Conservation (phyloP, 2,329 filamentous ascomycete genomes). For the Dactylella cylindrospora region DNA sequence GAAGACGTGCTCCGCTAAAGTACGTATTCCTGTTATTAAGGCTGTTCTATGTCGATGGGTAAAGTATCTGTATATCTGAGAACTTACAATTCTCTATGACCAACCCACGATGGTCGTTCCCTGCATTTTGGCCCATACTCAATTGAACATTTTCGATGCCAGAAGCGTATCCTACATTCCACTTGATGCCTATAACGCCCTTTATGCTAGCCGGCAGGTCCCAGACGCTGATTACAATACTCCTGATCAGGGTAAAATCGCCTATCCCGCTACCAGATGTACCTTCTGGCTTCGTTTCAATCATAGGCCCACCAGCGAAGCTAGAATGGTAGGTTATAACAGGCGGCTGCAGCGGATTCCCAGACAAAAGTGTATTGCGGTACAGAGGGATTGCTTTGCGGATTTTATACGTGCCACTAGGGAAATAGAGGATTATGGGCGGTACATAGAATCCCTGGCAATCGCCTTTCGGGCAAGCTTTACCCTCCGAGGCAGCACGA, state of each 20-base stretch:
- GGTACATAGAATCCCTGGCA: slow-evolving; percentile 21
- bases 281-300: slow-evolving; percentile 10
- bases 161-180: slow-evolving; percentile 12
- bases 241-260: slow-evolving; percentile 1
- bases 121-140: not conserved
- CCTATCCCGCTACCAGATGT: not conserved
- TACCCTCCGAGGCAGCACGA: slow-evolving; percentile 5
- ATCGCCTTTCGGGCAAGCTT: slow-evolving; percentile 1
- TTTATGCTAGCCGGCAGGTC: slow-evolving; percentile 8
- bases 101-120: slow-evolving; percentile 11
- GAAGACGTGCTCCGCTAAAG: slow-evolving; percentile 8
- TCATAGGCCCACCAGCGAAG: slow-evolving; percentile 8
- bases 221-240: not conserved
- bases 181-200: too few relatives aligned
- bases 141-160: slow-evolving; percentile 2
- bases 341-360: not conserved
- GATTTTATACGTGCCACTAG: slow-evolving; percentile 5
- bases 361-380: slow-evolving; percentile 9
- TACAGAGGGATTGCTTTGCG: slow-evolving; percentile 12
- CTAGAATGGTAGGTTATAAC: not conserved
- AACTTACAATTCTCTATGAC: slow-evolving; percentile 10
- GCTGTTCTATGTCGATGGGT: not conserved
- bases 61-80: not conserved
- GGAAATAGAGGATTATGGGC: slow-evolving; percentile 19
- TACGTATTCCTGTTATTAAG: not conserved